Conservation (phyloP, 306 rosid genomes). For the Quercus wislizeni region DNA sequence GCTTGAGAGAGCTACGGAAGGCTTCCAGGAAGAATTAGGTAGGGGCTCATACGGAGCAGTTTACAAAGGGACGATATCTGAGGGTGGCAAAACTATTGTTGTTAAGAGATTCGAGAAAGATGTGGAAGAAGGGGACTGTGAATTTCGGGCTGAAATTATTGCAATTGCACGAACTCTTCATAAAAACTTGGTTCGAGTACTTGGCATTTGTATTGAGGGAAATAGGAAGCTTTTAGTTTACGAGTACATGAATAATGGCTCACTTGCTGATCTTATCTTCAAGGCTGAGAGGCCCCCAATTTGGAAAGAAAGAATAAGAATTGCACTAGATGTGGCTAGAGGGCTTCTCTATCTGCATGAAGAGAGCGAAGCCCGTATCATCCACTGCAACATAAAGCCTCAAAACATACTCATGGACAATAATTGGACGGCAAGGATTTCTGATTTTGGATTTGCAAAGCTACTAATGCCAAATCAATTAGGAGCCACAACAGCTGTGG, state of each 20-base stretch:
- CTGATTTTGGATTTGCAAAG: neutral
- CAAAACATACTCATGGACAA: neutral
- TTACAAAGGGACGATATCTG: neutral
- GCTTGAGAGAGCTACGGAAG: neutral
- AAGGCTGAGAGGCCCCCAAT: neutral
- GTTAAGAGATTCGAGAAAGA: neutral
- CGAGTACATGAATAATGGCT: neutral
- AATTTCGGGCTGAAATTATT: neutral
- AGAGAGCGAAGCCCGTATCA: neutral
- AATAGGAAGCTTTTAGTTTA: neutral
- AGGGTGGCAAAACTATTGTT: neutral
- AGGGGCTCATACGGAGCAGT: neutral
- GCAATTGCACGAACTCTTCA: neutral
- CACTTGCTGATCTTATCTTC: neutral
- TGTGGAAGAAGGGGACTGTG: neutral
- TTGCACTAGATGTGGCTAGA: neutral
- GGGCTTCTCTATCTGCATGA: neutral
- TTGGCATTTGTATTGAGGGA: neutral
- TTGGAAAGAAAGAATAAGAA: neutral
- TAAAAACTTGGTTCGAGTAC: neutral
- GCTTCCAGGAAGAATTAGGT: neutral
- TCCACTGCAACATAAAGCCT: neutral
- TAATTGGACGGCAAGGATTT: neutral
- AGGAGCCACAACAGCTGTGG: rapidly evolving
- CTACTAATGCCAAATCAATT: neutral